These are phyloP conservation scores for Rhizopogon rudus DNA, from an alignment of 768 basidiomycete species.

Conservation along the genomic window DNA sequence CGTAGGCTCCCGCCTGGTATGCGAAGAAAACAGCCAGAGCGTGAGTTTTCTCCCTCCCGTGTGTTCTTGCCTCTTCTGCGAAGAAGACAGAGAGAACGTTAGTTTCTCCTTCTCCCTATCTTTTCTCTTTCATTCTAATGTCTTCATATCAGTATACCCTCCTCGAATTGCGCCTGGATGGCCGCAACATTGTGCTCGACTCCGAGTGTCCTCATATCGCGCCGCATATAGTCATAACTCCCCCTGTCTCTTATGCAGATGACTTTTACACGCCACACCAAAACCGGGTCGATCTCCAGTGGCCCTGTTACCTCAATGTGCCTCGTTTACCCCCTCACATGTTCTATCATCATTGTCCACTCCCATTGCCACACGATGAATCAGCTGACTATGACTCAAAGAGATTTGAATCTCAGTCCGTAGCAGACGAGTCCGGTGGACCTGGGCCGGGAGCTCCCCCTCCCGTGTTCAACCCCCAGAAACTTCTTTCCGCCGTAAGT, in stretches of 20 bases:
- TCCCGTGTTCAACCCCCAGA: slow-evolving; percentile 28
- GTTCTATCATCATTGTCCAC: neutral
- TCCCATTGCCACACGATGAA: neutral
- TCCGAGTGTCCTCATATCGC: slow-evolving; percentile 33
- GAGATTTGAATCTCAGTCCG: neutral
- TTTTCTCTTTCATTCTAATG: neutral
- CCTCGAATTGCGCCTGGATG: slow-evolving; percentile 8
- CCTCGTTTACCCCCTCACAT: slow-evolving; percentile 19
- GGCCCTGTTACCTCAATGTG: slow-evolving; percentile 28
- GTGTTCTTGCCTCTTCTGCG: neutral
- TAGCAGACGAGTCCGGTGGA: neutral
- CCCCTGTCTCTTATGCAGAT: slow-evolving; percentile 33
- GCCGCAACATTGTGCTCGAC: slow-evolving; percentile 39
- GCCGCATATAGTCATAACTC: slow-evolving; percentile 54
- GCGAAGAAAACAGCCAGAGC: slow-evolving; percentile 2
- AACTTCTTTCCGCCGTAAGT: slow-evolving; percentile 26
- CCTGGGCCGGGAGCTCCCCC: neutral
- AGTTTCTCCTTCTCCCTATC: neutral
- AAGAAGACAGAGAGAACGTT: slow-evolving; percentile 4
- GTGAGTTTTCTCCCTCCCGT: neutral
- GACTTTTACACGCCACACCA: slow-evolving; percentile 29
- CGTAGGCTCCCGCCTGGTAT: neutral
- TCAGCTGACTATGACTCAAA: neutral
- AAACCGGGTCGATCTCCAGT: slow-evolving; percentile 35
- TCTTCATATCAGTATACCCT: slow-evolving; percentile 11